Percentiles rank a stretch among this genome's conserved stretches.
Conservation (phyloP, 176 grass and related monocot genomes). For the Rhynchospora pubera region DNA sequence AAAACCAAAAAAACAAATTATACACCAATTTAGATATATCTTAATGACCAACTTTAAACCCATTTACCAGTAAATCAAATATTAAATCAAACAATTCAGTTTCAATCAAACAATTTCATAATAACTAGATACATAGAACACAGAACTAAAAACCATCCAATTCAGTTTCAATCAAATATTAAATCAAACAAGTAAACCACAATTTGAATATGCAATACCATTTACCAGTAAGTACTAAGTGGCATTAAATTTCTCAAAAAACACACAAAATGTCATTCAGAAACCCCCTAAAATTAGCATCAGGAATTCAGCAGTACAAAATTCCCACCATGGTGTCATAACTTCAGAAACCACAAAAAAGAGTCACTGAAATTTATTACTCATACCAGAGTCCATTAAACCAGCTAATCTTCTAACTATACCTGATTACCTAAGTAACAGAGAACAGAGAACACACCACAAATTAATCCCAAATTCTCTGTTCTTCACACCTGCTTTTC, state of each 20-base stretch:
- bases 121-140: neutral
- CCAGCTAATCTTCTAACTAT: constrained; percentile 14
- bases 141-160: neutral
- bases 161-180: neutral
- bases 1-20: neutral
- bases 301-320: neutral
- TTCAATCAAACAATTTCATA: no score
- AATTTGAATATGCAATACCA: neutral
- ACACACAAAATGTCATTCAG: neutral
- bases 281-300: neutral
- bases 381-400: neutral
- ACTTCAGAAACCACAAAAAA: constrained; percentile 13
- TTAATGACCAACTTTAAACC: no score
- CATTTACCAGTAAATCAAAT: no score
- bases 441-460: neutral
- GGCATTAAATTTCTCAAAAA: constrained; percentile 2
- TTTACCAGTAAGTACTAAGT: neutral
- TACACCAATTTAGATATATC: neutral
- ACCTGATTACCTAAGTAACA: neutral
- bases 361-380: constrained; percentile 3
- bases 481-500: neutral
- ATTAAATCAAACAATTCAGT: no score
- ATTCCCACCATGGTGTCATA: neutral
- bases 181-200: neutral
- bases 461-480: neutral